Conservation (phyloP, 1,284 basidiomycete genomes). For the Leccinum colubrinum region DNA sequence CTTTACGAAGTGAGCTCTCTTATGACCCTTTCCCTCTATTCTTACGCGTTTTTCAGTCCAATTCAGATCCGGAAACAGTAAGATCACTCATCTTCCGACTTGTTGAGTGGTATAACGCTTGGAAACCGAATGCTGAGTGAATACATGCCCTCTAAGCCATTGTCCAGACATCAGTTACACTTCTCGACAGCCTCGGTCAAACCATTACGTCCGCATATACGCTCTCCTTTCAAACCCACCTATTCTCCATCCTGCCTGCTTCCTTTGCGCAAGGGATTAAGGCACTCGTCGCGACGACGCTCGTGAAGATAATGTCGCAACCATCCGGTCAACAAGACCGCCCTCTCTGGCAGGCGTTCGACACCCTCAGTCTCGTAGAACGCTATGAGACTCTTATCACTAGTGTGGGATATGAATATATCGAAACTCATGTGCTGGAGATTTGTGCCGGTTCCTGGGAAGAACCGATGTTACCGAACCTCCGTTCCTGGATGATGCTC, state of each 20-base stretch:
- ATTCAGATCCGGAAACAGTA: conserved; percentile 47
- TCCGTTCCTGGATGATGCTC: conserved; percentile 75
- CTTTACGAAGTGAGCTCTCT: conserved; percentile 54
- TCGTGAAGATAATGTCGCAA: conserved; percentile 38
- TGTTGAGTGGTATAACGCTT: conserved; percentile 64
- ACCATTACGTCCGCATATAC: conserved; percentile 60
- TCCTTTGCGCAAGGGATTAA: conserved; percentile 66
- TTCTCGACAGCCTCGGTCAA: conserved; percentile 50
- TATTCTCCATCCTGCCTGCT: conserved; percentile 66
- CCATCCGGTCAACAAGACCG: conserved; percentile 34
- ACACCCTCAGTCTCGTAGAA: conserved; percentile 76
- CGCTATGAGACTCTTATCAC: conserved; percentile 84
- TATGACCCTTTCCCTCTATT: conserved; percentile 1
- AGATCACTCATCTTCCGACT: conserved; percentile 53
- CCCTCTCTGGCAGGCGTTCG: conserved; percentile 62
- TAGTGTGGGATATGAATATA: conserved; percentile 81
- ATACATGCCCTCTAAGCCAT: conserved; percentile 12
- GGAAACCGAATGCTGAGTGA: conserved; percentile 61
- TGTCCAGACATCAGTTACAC: conserved; percentile 11
- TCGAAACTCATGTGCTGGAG: conserved; percentile 68
- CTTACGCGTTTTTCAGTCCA: conserved; percentile 36
- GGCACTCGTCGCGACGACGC: conserved; percentile 56
- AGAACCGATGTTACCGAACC: conserved; percentile 56
- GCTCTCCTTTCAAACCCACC: conserved; percentile 64
- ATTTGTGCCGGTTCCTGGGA: conserved; percentile 72